Evolutionary conservation across 2,329 filamentous ascomycete genomes (phyloP).

Genomic region (Ophiognomonia clavigignenti-juglandacearum): DNA sequence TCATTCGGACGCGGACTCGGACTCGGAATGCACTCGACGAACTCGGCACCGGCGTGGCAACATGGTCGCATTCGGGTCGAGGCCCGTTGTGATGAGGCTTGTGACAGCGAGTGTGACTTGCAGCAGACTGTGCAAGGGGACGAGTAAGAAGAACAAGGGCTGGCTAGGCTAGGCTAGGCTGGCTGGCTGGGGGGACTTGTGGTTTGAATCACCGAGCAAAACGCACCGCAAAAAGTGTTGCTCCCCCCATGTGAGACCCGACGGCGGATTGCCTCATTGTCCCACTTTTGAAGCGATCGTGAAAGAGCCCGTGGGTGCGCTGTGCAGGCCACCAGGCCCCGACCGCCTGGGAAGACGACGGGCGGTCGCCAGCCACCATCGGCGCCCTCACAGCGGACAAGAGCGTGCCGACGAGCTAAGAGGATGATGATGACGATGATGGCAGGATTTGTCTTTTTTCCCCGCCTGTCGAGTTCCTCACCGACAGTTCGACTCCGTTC

Average conservation of each 20-base stretch:
- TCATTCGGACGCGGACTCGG: too few relatives aligned
- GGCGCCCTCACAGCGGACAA: too few relatives aligned
- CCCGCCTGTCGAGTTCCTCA: constrained; percentile 10
- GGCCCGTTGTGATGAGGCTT: neutral
- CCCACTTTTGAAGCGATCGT: constrained; percentile 11
- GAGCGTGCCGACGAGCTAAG: too few relatives aligned
- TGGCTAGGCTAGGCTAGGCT: too few relatives aligned
- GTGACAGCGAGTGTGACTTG: neutral
- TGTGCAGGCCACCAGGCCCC: neutral
- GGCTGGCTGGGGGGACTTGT: too few relatives aligned
- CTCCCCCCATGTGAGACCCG: constrained; percentile 1
- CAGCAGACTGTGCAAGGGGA: neutral
- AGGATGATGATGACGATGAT: constrained; percentile 6
- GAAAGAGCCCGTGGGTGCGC: constrained; percentile 1
- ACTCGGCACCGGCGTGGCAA: neutral
- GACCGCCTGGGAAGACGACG: constrained; percentile 5
- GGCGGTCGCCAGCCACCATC: constrained; percentile 12
- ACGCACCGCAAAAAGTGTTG: constrained; percentile 1
- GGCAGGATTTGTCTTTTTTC: neutral
- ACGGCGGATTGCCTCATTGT: constrained; percentile 11
- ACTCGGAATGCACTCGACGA: neutral
- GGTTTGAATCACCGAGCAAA: too few relatives aligned
- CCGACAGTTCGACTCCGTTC: constrained; percentile 11
- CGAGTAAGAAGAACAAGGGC: too few relatives aligned
- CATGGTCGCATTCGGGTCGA: neutral